Percentiles rank a stretch among this genome's conserved stretches.
Evolutionary conservation across 179 eudicot genomes (phyloP).

Genomic region (Beta corolliflora): DNA sequence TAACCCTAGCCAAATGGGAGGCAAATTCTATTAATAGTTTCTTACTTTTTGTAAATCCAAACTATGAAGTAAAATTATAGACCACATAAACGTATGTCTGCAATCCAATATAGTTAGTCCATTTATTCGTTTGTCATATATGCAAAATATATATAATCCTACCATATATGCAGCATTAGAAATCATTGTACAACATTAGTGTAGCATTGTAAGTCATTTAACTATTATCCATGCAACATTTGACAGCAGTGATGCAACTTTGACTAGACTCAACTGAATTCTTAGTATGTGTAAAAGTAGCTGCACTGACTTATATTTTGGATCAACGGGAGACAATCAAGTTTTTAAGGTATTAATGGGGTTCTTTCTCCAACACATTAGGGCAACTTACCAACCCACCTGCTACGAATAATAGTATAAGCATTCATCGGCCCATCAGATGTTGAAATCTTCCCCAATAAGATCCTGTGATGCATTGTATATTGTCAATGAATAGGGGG

Average conservation of each 20-base stretch:
- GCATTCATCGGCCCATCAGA: conserved; percentile 82
- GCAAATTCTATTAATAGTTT: not conserved
- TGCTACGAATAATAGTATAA: conserved; percentile 78
- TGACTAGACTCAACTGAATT: not conserved
- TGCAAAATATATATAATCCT: not conserved
- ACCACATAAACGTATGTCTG: no score
- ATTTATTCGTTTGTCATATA: not conserved
- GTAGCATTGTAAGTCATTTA: not conserved
- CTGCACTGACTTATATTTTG: not conserved
- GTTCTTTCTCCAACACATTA: conserved; percentile 35
- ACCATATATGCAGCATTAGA: not conserved
- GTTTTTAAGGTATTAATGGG: conserved; percentile 4
- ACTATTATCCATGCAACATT: not conserved
- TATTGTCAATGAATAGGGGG: conserved; percentile 58
- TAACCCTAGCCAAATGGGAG: conserved; percentile 1
- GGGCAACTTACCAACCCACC: conserved; percentile 85
- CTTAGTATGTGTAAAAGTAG: not conserved
- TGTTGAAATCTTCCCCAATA: conserved; percentile 94
- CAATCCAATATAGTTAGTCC: not conserved
- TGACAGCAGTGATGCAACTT: not conserved
- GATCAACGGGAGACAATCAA: not conserved
- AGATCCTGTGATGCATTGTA: conserved; percentile 90
- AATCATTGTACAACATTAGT: not conserved
- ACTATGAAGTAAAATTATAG: not conserved
- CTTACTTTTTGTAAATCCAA: not conserved